A percentile compares a stretch with the other conserved stretches of the same genome.
Conservation (phyloP, 2,329 filamentous ascomycete species). For the Nigrospora sphaerica region DNA sequence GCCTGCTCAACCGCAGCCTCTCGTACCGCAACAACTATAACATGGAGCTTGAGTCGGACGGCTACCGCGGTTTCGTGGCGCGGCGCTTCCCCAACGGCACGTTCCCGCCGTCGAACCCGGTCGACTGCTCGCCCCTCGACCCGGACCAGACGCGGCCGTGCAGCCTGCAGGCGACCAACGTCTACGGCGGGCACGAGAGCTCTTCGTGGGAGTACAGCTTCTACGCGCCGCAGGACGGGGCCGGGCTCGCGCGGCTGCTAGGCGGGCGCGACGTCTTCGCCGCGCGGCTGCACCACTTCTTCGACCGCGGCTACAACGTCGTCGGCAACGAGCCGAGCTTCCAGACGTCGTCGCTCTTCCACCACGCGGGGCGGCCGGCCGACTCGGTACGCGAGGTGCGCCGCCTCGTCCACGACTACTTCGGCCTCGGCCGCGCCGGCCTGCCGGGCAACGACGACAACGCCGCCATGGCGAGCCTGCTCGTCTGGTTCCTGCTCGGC, state of each 20-base stretch:
- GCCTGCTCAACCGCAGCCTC: background rate
- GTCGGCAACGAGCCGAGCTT: slow-evolving; percentile 6
- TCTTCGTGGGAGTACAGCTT: slow-evolving; percentile 1
- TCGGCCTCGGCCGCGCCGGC: slow-evolving; percentile 5
- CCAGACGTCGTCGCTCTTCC: slow-evolving; percentile 3
- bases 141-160: background rate
- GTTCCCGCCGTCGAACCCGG: background rate
- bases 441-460: slow-evolving; percentile 4
- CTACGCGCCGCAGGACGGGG: background rate
- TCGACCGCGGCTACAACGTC: background rate
- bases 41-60: background rate
- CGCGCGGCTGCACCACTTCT: background rate
- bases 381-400: slow-evolving; percentile 3
- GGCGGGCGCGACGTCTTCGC: background rate
- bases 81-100: background rate
- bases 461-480: slow-evolving; percentile 4
- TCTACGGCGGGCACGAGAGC: background rate
- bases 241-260: background rate
- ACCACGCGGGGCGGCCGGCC: slow-evolving; percentile 1
- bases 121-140: background rate
- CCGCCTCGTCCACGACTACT: slow-evolving; percentile 6
- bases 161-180: slow-evolving; percentile 1
- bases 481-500: background rate
- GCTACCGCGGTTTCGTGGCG: background rate
- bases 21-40: background rate